phyloP scores from a whole-genome alignment of 2,329 filamentous ascomycete genomes.

The Scedosporium dehoogii region DNA sequence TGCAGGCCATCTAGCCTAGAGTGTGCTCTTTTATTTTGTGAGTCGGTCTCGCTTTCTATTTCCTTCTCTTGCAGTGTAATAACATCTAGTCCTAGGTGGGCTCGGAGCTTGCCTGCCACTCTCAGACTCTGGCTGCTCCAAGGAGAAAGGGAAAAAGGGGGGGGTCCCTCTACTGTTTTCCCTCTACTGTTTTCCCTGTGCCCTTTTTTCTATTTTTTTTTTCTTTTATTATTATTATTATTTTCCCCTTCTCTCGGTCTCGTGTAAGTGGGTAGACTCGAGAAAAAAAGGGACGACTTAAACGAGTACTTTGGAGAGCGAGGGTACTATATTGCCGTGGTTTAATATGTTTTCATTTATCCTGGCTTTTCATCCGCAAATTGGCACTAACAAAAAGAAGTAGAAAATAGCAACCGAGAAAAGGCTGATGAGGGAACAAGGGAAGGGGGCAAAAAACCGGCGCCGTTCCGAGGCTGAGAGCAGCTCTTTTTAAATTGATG shows the following conservation, averaged over 20 bases:
- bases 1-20: background rate
- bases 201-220: background rate
- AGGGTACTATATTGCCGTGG: background rate
- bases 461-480: background rate
- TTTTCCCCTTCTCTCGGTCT: background rate
- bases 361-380: slow-evolving; percentile 31
- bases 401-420: background rate
- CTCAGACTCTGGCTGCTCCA: background rate
- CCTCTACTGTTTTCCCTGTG: background rate
- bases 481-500: background rate
- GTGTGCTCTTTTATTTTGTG: background rate
- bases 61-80: background rate
- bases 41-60: background rate
- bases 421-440: background rate
- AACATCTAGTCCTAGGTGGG: background rate
- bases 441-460: background rate
- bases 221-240: background rate
- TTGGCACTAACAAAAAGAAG: slow-evolving; percentile 15
- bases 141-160: background rate
- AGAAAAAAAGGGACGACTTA: background rate
- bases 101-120: background rate
- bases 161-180: background rate
- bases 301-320: background rate
- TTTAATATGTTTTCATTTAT: slow-evolving; percentile 35
- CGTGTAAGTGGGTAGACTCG: background rate